Evolutionary conservation across 345 rosid species (phyloP).

Genomic region (Salix brachista): DNA sequence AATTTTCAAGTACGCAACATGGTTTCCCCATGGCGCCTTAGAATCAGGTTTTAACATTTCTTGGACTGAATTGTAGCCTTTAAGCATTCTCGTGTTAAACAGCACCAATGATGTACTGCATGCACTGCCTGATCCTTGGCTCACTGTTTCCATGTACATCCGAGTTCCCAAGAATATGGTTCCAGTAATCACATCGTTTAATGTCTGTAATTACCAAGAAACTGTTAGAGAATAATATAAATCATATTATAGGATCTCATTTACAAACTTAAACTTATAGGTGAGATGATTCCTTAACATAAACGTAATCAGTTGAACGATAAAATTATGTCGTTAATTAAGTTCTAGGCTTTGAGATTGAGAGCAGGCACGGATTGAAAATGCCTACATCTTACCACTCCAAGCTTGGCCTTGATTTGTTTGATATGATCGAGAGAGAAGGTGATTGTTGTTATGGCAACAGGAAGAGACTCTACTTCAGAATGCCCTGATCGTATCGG

Average conservation of each 20-base stretch:
- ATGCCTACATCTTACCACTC: conserved; percentile 19
- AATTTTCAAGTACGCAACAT: conserved; percentile 31
- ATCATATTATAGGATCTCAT: too few species aligned
- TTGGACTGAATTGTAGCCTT: conserved; percentile 40
- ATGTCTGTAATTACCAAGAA: conserved; percentile 28
- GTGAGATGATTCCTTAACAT: too few species aligned
- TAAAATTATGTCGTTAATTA: neutral
- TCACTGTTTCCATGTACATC: conserved; percentile 36
- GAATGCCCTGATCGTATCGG: conserved; percentile 30
- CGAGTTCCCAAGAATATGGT: conserved; percentile 40
- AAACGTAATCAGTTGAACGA: too few species aligned
- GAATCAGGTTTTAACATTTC: conserved; percentile 42
- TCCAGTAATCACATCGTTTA: conserved; percentile 49
- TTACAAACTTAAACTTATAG: too few species aligned
- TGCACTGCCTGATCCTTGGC: conserved; percentile 13
- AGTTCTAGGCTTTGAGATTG: too few species aligned
- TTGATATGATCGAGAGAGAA: conserved; percentile 39
- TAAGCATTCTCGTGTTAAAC: conserved; percentile 40
- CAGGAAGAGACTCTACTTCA: conserved; percentile 32
- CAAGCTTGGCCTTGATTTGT: conserved; percentile 30
- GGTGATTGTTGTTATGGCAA: conserved; percentile 11
- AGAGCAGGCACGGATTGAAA: neutral
- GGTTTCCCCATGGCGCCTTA: conserved; percentile 44
- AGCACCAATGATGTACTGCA: conserved; percentile 39
- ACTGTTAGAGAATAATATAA: too few species aligned